Conservation (phyloP, 2,329 filamentous ascomycete species). For the Ascochyta fabae region DNA sequence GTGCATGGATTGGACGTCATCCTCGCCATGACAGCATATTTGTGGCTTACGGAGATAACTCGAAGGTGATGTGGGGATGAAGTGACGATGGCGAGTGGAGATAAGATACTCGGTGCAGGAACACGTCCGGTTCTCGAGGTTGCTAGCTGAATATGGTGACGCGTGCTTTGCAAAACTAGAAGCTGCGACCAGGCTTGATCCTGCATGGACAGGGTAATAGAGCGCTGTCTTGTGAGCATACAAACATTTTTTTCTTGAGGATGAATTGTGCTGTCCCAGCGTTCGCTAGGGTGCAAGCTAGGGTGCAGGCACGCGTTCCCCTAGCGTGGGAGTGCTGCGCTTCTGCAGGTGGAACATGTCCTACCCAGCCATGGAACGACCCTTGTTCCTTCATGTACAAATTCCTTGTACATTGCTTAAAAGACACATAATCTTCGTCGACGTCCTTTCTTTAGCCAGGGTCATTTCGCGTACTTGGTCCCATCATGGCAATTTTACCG, state of each 20-base stretch:
- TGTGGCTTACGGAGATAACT: constrained; percentile 14
- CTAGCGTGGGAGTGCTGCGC: constrained; percentile 6
- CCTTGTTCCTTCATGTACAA: constrained; percentile 6
- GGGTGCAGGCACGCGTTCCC: constrained; percentile 6
- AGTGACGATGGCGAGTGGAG: constrained; percentile 14
- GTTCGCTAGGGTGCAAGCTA: background rate
- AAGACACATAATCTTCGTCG: background rate
- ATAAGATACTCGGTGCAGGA: constrained; percentile 17
- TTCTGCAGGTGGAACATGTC: background rate
- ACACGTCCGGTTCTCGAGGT: constrained; percentile 5
- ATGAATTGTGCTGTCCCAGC: constrained; percentile 6
- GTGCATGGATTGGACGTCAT: constrained; percentile 5
- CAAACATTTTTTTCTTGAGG: background rate
- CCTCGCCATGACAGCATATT: constrained; percentile 14
- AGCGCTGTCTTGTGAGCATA: constrained; percentile 7
- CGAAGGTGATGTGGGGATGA: constrained; percentile 16
- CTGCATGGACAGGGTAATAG: constrained; percentile 3
- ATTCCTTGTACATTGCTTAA: constrained; percentile 6
- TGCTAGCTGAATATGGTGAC: background rate
- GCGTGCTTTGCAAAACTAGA: background rate
- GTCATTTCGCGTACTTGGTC: constrained; percentile 6
- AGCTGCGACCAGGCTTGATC: constrained; percentile 7
- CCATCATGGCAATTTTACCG: constrained; percentile 10
- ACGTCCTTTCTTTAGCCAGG: constrained; percentile 9
- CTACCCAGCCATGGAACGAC: background rate